Conservation (phyloP, 2,329 filamentous ascomycete genomes). For the Rhynchosporium agropyri region DNA sequence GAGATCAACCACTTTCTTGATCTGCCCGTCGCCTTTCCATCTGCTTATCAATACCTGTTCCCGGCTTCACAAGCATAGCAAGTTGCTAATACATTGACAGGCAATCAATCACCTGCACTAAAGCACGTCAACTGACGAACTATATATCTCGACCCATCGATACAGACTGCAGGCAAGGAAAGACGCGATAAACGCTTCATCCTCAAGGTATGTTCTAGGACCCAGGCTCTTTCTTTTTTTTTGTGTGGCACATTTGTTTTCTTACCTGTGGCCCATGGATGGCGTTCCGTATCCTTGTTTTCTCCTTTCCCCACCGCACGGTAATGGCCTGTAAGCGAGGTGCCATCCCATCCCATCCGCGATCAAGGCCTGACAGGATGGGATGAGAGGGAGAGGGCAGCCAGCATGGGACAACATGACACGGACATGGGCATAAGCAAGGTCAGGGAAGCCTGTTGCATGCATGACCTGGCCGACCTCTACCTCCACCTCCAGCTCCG, state of each 20-base stretch:
- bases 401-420: neutral
- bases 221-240: slow-evolving; percentile 24
- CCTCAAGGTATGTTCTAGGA: slow-evolving; percentile 32
- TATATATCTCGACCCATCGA: slow-evolving; percentile 14
- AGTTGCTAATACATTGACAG: slow-evolving; percentile 29
- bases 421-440: neutral
- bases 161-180: neutral
- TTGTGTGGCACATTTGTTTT: slow-evolving; percentile 23
- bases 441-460: slow-evolving; percentile 28
- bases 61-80: slow-evolving; percentile 19
- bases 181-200: slow-evolving; percentile 26
- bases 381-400: neutral
- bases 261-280: slow-evolving; percentile 27
- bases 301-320: slow-evolving; percentile 31
- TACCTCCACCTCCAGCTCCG: slow-evolving; percentile 26
- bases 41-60: slow-evolving; percentile 20
- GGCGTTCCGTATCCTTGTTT: slow-evolving; percentile 33
- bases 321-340: slow-evolving; percentile 31
- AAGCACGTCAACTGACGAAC: slow-evolving; percentile 7
- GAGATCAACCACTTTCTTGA: slow-evolving; percentile 19
- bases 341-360: slow-evolving; percentile 28
- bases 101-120: slow-evolving; percentile 12
- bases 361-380: slow-evolving; percentile 30
- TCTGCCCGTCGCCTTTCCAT: slow-evolving; percentile 14
- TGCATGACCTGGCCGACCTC: slow-evolving; percentile 36